Conservation (phyloP, 306 rosid genomes). For the Vigna radiata region DNA sequence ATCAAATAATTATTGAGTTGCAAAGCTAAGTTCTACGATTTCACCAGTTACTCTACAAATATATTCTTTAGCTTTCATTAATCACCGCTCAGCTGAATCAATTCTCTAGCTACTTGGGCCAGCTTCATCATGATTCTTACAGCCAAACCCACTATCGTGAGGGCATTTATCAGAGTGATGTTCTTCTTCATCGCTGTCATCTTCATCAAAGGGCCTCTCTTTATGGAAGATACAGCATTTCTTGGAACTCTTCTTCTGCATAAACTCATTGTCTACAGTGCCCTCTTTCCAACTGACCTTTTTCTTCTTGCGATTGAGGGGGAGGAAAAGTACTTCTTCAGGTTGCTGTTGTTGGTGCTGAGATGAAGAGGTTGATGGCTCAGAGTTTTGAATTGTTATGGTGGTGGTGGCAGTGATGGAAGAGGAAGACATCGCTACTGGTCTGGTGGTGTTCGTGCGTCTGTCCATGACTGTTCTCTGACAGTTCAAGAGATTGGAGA, state of each 20-base stretch:
- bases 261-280: constrained; percentile 92
- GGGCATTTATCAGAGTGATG: constrained; percentile 42
- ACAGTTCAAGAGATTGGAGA: constrained; percentile 13
- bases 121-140: constrained; percentile 52
- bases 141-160: constrained; percentile 54
- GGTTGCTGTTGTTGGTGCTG: constrained; percentile 55
- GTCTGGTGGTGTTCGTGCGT: constrained; percentile 27
- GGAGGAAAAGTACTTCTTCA: constrained; percentile 68
- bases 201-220: constrained; percentile 72
- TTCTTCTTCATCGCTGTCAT: constrained; percentile 78
- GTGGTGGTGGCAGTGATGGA: constrained; percentile 51
- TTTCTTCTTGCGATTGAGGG: constrained; percentile 88
- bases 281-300: constrained; percentile 93
- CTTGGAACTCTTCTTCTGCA: constrained; percentile 97
- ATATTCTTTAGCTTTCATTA: constrained; percentile 1
- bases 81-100: constrained; percentile 20
- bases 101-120: constrained; percentile 54
- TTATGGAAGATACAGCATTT: constrained; percentile 97
- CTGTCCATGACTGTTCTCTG: constrained; percentile 43
- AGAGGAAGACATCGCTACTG: constrained; percentile 38
- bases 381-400: constrained; percentile 56
- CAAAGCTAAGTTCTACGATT: not conserved
- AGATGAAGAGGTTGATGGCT: constrained; percentile 54
- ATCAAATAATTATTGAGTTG: not conserved
- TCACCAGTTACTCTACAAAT: constrained; percentile 25